These are phyloP conservation scores for Erysimum cheiri DNA, from an alignment of 441 rosid species.

Conservation along the genomic window DNA sequence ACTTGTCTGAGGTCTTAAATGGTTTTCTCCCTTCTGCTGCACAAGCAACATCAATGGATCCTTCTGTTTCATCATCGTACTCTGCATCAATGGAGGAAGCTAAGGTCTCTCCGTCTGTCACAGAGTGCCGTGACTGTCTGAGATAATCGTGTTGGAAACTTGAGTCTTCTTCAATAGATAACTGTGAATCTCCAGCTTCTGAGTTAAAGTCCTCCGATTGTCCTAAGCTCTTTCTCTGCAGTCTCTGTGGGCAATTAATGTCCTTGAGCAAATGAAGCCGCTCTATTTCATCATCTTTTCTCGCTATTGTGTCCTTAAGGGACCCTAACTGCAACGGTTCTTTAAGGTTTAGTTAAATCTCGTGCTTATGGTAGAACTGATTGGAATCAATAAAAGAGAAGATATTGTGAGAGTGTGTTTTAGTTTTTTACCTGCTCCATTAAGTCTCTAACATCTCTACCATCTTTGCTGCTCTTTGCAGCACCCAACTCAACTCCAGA, in stretches of 20 bases:
- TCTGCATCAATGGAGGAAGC: slow-evolving; percentile 43
- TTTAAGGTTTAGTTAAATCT: slow-evolving; percentile 46
- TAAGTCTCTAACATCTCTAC: slow-evolving; percentile 66
- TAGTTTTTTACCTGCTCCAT: slow-evolving; percentile 60
- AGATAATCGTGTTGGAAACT: slow-evolving; percentile 41
- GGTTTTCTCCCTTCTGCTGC: slow-evolving; percentile 39
- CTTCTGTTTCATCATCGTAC: slow-evolving; percentile 43
- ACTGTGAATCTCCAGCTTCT: slow-evolving; percentile 44
- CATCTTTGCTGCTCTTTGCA: slow-evolving; percentile 72
- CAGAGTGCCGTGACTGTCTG: slow-evolving; percentile 28
- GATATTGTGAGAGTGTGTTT: slow-evolving; percentile 2
- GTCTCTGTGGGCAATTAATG: slow-evolving; percentile 49
- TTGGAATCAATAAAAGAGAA: slow-evolving; percentile 26
- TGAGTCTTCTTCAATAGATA: slow-evolving; percentile 46
- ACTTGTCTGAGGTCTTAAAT: slow-evolving; percentile 37
- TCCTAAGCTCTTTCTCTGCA: slow-evolving; percentile 37
- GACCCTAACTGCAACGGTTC: slow-evolving; percentile 60
- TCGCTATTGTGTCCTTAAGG: slow-evolving; percentile 63
- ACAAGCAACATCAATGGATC: slow-evolving; percentile 32
- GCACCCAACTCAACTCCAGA: slow-evolving; percentile 78
- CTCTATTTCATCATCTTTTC: slow-evolving; percentile 72
- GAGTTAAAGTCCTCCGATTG: slow-evolving; percentile 43
- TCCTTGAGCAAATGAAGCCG: slow-evolving; percentile 65
- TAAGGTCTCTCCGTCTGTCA: slow-evolving; percentile 10
- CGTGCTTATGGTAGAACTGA: slow-evolving; percentile 45